phyloP scores from a whole-genome alignment of 176 grass and related monocot species.

The Puccinellia tenuiflora region DNA sequence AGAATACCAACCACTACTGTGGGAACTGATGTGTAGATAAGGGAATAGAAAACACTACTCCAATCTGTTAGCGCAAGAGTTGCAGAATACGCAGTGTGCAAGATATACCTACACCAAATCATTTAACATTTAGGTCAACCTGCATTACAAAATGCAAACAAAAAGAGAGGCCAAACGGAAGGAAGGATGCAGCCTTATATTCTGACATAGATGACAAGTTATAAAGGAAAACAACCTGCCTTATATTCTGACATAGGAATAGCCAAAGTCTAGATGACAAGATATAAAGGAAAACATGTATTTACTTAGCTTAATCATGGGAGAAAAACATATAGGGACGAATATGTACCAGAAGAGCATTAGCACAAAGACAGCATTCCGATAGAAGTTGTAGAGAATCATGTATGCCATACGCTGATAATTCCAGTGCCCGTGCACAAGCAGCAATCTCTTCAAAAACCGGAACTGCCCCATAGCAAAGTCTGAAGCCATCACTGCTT shows the following conservation, averaged over 20 bases:
- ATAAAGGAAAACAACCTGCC: neutral
- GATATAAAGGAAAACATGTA: neutral
- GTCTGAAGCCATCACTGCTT: constrained; percentile 99
- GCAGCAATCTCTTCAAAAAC: constrained; percentile 97
- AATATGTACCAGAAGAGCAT: constrained; percentile 93
- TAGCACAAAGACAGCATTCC: constrained; percentile 95
- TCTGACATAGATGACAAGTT: constrained; percentile 4
- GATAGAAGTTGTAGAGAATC: constrained; percentile 97
- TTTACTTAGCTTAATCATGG: neutral
- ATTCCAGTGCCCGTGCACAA: constrained; percentile 99
- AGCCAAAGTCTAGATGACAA: constrained; percentile 10
- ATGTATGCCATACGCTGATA: constrained; percentile 98
- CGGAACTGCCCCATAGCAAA: constrained; percentile 99
- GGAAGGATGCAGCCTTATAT: neutral
- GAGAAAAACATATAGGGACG: neutral
- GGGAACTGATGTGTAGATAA: constrained; percentile 96
- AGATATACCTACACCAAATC: constrained; percentile 70
- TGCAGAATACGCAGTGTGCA: constrained; percentile 89
- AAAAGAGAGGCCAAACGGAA: neutral
- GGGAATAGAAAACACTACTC: constrained; percentile 99
- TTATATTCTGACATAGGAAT: constrained; percentile 14
- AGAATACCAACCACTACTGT: constrained; percentile 93
- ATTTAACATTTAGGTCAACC: constrained; percentile 10
- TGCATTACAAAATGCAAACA: neutral
- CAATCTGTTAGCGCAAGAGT: constrained; percentile 97